Evolutionary conservation across 352 stramenopile species (phyloP), one percentile per base, ranked within the genome.

Genomic region (Phytophthora colocasiae): DNA sequence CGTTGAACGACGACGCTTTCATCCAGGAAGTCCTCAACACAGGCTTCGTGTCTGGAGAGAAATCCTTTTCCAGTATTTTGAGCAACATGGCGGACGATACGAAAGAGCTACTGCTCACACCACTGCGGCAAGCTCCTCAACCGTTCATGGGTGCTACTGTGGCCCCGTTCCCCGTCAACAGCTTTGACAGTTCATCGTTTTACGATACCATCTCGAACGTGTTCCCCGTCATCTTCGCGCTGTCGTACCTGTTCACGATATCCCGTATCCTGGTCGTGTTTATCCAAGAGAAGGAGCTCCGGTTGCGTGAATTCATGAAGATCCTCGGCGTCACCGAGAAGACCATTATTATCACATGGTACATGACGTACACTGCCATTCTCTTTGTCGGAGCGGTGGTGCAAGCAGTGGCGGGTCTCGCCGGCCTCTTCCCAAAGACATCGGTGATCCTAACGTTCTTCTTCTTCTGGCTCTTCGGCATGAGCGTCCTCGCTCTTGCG

Each of bases 211-310:
- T 88, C 14, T 78, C 73, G 39, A 58, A 83, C 29, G 72, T 93
- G 2, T 93, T 95, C 50, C 56, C 82, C 1, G 69, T 98, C 32
- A 91, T 98, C 39, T 98, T 97, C 59, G 81, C 97, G 31, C 69
- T 98, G 32, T 81, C 89, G 14, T 98, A 96, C 63, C 56, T 98
- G 36, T 96, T 93, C 66, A 85, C 89, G 6, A 81, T 96, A 6
- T 97, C 89, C 6, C 74, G 81, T 4, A 81, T 97, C 27, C 66
- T 98, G 40, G 72, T 92, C 6, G 69, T 81, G 17, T 77, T 98
- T 51, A 95, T 98, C 19, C 64, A 78, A n/a, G 94, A 98, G 67
- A 97, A 97, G 41, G 93, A 98, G 61, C 80, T 79, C 4, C 78
- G 87, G 1, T 77, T 95, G 40, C 90, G 93, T 17, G 94, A 98